Base-by-base conservation (phyloP, 2,329 filamentous ascomycete genomes). In the Lachnellula subtilissima region DNA sequence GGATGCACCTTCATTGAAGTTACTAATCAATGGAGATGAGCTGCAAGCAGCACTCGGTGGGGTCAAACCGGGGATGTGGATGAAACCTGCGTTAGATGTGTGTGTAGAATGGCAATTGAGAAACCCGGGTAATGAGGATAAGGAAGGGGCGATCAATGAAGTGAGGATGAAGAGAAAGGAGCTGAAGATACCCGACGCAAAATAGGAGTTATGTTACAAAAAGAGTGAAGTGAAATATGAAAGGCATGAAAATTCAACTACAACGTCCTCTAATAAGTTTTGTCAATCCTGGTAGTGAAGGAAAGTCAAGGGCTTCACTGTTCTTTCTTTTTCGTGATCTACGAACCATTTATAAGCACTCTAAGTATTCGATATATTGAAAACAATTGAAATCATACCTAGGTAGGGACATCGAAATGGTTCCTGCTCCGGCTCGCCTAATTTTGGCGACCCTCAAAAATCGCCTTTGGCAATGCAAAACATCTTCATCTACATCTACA, bases 71-170 rank as follows among this genome's bases (percentile, higher is more conserved):
- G 91, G 90, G 1, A 85, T 78, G n/a, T 97, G 93, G 93, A 88
- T 95, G 80, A 84, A 84, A 53, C 78, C 80, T 47, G 91, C 91
- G 3, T 74, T 96, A 48, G 87, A 95, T 35, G 76, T 91, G 4
- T 88, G 90, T 58, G 82, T 95, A 72, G 85, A 85, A 58, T 97
- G 92, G 91, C 94, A 97, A 72, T 79, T 97, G 52, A 81, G 89
- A 39, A 84, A 97, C 67, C 90, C 91, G 0, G 78, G 78, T 4
- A 76, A 75, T 55, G 82, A 78, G 3, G 86, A 92, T 59, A 72
- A 77, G 6, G 65, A 74, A 6, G 80, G 76, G 2, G 85, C 80
- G 1, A 73, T 91, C 52, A 78, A 85, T 48, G 82, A 86, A 65
- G 78, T 90, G 23, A 71, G 73, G 48, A 70, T 66, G 19, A 62